Conservation (phyloP, 768 basidiomycete genomes). For the Phanerochaete sordida region DNA sequence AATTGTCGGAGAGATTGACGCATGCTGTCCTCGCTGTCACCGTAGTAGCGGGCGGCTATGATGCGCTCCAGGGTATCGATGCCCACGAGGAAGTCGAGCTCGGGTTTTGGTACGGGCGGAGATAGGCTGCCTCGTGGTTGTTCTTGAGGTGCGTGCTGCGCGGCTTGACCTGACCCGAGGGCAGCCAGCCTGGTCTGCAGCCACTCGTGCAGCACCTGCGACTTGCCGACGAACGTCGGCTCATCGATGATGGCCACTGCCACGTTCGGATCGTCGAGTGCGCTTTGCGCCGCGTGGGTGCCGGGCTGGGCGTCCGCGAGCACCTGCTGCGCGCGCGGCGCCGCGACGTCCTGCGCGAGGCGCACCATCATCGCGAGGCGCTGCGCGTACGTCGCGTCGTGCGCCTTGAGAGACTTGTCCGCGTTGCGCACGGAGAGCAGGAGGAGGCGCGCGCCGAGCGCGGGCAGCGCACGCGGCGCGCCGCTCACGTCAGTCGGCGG, state of each 20-base stretch:
- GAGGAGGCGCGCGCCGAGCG: slow-evolving; percentile 71
- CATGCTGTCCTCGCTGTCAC: slow-evolving; percentile 48
- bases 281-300: neutral
- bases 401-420: slow-evolving; percentile 70
- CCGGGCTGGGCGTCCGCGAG: neutral
- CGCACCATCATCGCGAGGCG: slow-evolving; percentile 84
- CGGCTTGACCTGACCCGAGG: neutral
- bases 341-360: slow-evolving; percentile 48
- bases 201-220: slow-evolving; percentile 50
- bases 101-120: neutral
- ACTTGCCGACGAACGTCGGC: slow-evolving; percentile 87
- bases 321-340: neutral
- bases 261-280: slow-evolving; percentile 36
- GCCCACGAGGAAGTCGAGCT: slow-evolving; percentile 71
- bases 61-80: slow-evolving; percentile 84
- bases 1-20: slow-evolving; percentile 49
- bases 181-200: slow-evolving; percentile 36
- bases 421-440: slow-evolving; percentile 84
- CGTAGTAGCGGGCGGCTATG: slow-evolving; percentile 73
- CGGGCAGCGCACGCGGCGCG: neutral
- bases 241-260: slow-evolving; percentile 84
- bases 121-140: neutral
- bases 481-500: neutral
- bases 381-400: slow-evolving; percentile 73
- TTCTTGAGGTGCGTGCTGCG: neutral